phyloP scores from a whole-genome alignment of 495 filamentous ascomycete genomes.

The Rhypophila decipiens region DNA sequence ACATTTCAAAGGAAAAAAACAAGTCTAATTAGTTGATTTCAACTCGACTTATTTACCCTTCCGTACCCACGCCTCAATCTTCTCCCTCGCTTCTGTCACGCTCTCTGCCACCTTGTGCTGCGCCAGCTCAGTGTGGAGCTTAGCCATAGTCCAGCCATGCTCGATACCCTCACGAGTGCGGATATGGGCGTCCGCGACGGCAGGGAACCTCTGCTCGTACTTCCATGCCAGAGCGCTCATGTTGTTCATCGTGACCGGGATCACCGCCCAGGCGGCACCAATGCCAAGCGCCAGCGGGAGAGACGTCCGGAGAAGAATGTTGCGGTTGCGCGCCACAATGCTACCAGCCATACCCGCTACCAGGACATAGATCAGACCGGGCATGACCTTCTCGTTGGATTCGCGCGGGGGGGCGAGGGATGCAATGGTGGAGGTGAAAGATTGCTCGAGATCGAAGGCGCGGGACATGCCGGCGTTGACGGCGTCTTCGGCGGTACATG shows the following conservation, averaged over 20 bases:
- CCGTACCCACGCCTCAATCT: conserved; percentile 79
- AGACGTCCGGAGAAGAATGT: conserved; percentile 65
- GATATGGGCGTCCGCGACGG: conserved; percentile 70
- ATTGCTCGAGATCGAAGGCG: conserved; percentile 71
- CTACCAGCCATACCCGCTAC: conserved; percentile 88
- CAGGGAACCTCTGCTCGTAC: conserved; percentile 82
- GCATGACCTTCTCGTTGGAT: conserved; percentile 75
- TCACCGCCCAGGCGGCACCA: conserved; percentile 63
- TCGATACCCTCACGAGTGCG: conserved; percentile 57
- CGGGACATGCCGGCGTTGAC: conserved; percentile 70
- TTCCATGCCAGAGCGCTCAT: conserved; percentile 76
- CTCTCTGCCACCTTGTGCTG: conserved; percentile 70
- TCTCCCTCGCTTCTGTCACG: conserved; percentile 63
- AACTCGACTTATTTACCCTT: conserved; percentile 60
- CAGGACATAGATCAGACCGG: conserved; percentile 80
- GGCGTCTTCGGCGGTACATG: conserved; percentile 62
- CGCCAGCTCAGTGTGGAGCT: conserved; percentile 63
- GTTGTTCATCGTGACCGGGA: conserved; percentile 79
- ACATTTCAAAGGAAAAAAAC: no score
- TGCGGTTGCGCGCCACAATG: conserved; percentile 80
- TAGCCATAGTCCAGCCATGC: conserved; percentile 61
- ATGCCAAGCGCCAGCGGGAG: conserved; percentile 67
- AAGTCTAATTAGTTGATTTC: no score
- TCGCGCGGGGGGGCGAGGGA: conserved; percentile 77
- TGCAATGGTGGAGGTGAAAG: conserved; percentile 78